Base-by-base conservation (phyloP, 768 basidiomycete species). In the Agrocybe chaxingu region DNA sequence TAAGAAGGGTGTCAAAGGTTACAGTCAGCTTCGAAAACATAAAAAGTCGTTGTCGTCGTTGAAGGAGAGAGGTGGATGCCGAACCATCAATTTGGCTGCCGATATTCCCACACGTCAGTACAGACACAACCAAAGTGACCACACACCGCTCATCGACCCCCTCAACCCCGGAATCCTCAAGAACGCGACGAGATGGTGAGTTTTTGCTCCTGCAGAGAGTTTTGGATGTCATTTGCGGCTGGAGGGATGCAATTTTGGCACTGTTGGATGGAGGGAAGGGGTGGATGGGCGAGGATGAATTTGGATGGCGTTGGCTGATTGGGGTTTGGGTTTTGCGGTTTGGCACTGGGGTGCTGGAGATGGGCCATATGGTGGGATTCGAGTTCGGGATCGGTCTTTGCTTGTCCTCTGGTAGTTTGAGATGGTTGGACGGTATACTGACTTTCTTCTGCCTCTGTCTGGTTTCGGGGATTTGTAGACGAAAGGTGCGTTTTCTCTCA, bases 401-500 rank as follows among this genome's bases (percentile, higher is more conserved):
- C 16, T 18, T 12, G 44, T 29, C 30, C 34, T 47, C 32, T 52
- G 42, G 7, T 32, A n/a, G 44, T 51, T 54, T 48, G 16, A 18
- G 32, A 45, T 54, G 43, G 34, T 29, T 39, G 42, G 42, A 47
- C 24, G 29, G 19, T 9, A 48, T 58, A 48, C 61, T 66, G 50
- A 68, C 54, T 34, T 48, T 52, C 45, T 29, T 42, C 58, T 60
- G 58, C 66, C 67, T 60, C 51, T 54, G 43, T 30, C 36, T 52
- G 42, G 59, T 57, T 42, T 35, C 19, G 30, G 45, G 37, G 4
- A 8, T 64, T 60, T 50, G 54, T 73, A 89, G 90, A 91, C 89
- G 72, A 92, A 92, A 89, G 89, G 89, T 92, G 73, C 66, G 82
- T 74, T 58, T 46, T 48, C 51, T 59, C 44, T 42, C 24, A 49